Percentiles rank a stretch among this genome's conserved stretches.
Evolutionary conservation across 345 rosid genomes (phyloP).

Genomic region (Citrus inodora): DNA sequence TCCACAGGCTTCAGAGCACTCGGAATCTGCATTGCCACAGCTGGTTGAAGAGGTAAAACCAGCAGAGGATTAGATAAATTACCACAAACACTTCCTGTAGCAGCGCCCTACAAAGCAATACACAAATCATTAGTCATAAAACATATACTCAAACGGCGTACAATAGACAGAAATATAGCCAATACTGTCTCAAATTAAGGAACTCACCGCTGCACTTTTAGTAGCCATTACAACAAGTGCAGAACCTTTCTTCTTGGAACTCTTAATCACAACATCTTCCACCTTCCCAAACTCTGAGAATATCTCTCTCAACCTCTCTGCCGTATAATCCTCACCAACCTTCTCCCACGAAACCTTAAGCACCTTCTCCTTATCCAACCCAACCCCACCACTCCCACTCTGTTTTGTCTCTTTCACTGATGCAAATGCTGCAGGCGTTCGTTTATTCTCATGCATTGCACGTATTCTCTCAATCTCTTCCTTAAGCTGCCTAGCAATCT

Average conservation of each 20-base stretch:
- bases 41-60: conserved; percentile 66
- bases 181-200: neutral
- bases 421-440: conserved; percentile 23
- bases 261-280: conserved; percentile 73
- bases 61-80: conserved; percentile 70
- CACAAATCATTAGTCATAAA: conserved; percentile 1
- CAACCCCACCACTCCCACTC: conserved; percentile 20
- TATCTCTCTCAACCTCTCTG: conserved; percentile 56
- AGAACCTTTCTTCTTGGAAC: conserved; percentile 68
- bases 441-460: conserved; percentile 49
- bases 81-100: conserved; percentile 58
- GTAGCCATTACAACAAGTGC: conserved; percentile 81
- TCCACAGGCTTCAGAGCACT: conserved; percentile 37
- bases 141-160: neutral
- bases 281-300: conserved; percentile 75
- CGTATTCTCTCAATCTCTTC: conserved; percentile 76
- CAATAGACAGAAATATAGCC: neutral
- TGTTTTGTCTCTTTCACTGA: conserved; percentile 33
- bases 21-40: conserved; percentile 33
- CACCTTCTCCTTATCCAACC: conserved; percentile 55
- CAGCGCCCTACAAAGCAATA: conserved; percentile 52
- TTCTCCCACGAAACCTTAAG: conserved; percentile 85
- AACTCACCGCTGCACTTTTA: conserved; percentile 73
- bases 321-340: conserved; percentile 56
- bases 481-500: conserved; percentile 58